Evolutionary conservation across 1,284 basidiomycete genomes (phyloP), one percentile per base, ranked within the genome.

Genomic region (Ceratobasidium sp.): DNA sequence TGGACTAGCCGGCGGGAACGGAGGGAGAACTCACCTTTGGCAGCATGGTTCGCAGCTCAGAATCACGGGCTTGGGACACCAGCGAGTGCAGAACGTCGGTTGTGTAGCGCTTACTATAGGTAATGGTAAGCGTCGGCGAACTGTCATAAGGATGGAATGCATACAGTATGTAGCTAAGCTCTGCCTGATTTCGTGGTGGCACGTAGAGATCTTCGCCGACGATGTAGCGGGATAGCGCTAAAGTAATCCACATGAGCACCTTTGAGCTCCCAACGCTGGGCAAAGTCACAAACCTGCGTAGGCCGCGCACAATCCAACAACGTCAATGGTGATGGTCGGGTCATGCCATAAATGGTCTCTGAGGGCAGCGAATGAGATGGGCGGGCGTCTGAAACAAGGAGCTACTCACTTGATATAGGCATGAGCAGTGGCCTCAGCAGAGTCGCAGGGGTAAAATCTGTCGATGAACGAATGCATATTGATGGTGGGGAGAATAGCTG

Each of bases 401-500:
- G 58, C 53, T 67, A 87, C 90, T 76, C 86, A 93, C 94, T 88
- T 91, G 73, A 94, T 86, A 80, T 91, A 90, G 80, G 84, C 88
- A 85, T 94, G 89, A 33, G 93, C 93, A 76, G 89, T 83, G 66
- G 93, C 93, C 84, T 95, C 93, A 72, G 90, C 91, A 40, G 92
- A 90, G 78, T 92, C 87, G 20, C 93, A 91, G 15, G 91, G 89
- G 71, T 94, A 89, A 84, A 93, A 92, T 82, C 89, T 89, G 81
- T 93, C 92, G 90, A 94, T 92, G 58, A 71, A 51, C 76, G 69
- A 51, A 40, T 44, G 67, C 28, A 63, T 75, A 20, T 15, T 44
- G 71, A 66, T 68, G 56, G 64, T 77, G 60, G n/a, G 56, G 61
- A 49, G 26, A 13, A 18, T 44, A 53, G 46, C 23, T 63, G 72